Conservation (phyloP, 371 early-diverging fungal species). For the Mucor lusitanicus region DNA sequence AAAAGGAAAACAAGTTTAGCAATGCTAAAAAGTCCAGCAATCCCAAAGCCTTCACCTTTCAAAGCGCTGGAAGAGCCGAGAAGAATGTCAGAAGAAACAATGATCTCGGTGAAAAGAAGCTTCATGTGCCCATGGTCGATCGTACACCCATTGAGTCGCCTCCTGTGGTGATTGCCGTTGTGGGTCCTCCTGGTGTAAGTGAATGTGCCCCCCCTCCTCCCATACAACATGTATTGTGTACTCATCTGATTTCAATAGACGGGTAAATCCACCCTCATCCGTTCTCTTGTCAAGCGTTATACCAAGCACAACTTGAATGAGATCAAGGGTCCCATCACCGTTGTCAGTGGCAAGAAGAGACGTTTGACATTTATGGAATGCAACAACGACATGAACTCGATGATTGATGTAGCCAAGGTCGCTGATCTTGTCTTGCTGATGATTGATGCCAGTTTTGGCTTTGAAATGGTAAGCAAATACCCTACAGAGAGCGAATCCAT, state of each 20-base stretch:
- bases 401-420: constrained; percentile 98
- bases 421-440: constrained; percentile 96
- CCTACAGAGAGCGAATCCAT: background rate
- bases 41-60: constrained; percentile 90
- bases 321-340: constrained; percentile 95
- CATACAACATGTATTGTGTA: too few species aligned
- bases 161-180: constrained; percentile 93
- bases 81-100: constrained; percentile 80
- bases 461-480: constrained; percentile 89
- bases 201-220: too few species aligned
- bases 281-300: constrained; percentile 93
- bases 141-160: constrained; percentile 91
- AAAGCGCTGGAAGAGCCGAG: constrained; percentile 77
- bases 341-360: constrained; percentile 93
- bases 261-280: constrained; percentile 95
- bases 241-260: constrained; percentile 41
- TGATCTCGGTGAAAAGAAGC: constrained; percentile 87
- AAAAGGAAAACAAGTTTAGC: constrained; percentile 60
- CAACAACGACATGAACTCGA: constrained; percentile 94
- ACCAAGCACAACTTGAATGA: constrained; percentile 91
- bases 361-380: constrained; percentile 97
- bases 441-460: constrained; percentile 96
- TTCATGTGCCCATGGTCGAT: constrained; percentile 96
- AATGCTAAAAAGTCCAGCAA: constrained; percentile 85
- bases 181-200: constrained; percentile 92